Evolutionary conservation across 768 basidiomycete genomes (phyloP).

Genomic region (Tylopilus balloui): DNA sequence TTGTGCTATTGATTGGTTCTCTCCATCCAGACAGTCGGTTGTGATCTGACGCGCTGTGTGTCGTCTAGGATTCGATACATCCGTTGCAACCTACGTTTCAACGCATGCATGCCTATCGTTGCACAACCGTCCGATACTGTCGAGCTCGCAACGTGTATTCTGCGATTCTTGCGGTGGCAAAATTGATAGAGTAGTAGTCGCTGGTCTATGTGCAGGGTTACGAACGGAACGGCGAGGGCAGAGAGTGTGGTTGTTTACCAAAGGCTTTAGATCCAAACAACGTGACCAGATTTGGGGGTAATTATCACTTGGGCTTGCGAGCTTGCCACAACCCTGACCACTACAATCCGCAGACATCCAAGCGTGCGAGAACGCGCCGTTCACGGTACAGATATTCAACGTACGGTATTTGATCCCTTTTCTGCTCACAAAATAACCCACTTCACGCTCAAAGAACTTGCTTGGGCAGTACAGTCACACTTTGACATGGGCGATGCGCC

Average conservation of each 20-base stretch:
- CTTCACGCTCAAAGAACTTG: background rate
- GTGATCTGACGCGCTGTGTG: too few relatives aligned
- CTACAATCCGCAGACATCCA: background rate
- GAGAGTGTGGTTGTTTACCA: conserved; percentile 20
- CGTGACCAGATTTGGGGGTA: conserved; percentile 1
- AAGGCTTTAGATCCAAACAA: conserved; percentile 30
- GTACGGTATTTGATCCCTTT: background rate
- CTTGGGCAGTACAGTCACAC: background rate
- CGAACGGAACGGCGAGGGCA: too few relatives aligned
- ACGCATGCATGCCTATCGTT: too few relatives aligned
- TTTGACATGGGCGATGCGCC: conserved; percentile 20
- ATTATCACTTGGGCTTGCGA: background rate
- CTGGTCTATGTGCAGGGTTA: too few relatives aligned
- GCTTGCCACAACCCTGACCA: conserved; percentile 1
- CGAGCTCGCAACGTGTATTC: too few relatives aligned
- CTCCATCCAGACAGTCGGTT: too few relatives aligned
- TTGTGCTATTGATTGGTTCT: too few relatives aligned
- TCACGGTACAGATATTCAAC: background rate
- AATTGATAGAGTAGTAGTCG: too few relatives aligned
- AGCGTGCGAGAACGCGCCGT: background rate
- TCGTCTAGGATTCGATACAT: too few relatives aligned
- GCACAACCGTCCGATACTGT: too few relatives aligned
- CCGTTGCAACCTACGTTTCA: too few relatives aligned
- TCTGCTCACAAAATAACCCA: background rate
- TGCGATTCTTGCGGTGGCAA: too few relatives aligned